Base-by-base conservation (phyloP, 2,329 filamentous ascomycete species). In the Aspergillus ochraceoroseus region DNA sequence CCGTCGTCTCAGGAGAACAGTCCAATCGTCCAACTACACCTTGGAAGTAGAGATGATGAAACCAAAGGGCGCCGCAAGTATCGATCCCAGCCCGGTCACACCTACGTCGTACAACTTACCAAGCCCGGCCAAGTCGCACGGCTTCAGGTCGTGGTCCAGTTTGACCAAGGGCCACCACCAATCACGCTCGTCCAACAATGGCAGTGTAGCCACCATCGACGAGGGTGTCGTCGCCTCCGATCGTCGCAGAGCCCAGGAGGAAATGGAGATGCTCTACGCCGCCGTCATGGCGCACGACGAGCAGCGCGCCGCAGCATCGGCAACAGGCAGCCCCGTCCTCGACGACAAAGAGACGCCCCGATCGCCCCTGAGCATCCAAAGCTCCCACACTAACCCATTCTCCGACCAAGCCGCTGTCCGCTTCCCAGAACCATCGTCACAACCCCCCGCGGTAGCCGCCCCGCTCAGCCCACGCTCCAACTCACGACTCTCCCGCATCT, bases 201-300 rank as follows among this genome's bases (percentile, higher is more conserved):
- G 79, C 38, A 77, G 82, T 43, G 79, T 86, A 44, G 75, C 75
- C 11, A 80, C 79, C 14, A 85, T 95, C 44, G 87, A 95, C 62
- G 80, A 83, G 44, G 75, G 75, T 44, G 76, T 95, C 11, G 76
- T 95, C 15, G 77, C 83, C 44, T 76, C 78, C 45, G 86, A 95
- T 65, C 79, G 77, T 60, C 74, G 76, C 57, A 82, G 83, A 70
- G 81, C 86, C 48, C 82, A 92, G 63, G 74, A 82, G 50, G 85
- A 95, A 62, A 80, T 95, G 64, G 88, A 95, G 63, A 80, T 86
- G 55, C 80, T 96, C 62, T 96, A 95, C 67, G 87, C 82, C 47
- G 84, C 88, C 52, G 89, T 95, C 49, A 84, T 95, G 81, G 87
- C 88, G 63, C 85, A 94, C 54, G 89, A 95, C 49, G 74, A 72